Evolutionary conservation across 257 asterid species (phyloP), one percentile per base, ranked within the genome.

Genomic region (Fraxinus anomala): DNA sequence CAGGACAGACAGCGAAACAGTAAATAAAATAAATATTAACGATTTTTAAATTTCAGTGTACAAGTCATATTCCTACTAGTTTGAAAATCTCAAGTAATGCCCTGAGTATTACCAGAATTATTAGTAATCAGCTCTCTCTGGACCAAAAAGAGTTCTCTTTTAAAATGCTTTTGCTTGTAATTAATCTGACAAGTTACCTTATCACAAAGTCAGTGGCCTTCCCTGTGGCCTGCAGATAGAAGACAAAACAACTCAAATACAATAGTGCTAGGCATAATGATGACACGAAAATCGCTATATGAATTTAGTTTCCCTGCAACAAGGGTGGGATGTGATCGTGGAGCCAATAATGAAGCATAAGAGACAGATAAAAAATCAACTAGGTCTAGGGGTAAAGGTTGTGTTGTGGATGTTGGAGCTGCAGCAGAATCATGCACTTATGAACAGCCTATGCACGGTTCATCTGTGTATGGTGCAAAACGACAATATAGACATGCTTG

Each of bases 191-290:
- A 49, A 73, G 65, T 87, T 86, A 87, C 11, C 30, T 47, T 23
- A 81, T 69, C 81, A 24, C 54, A 73, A 87, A 82, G 44, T 79
- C 81, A 36, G 65, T 47, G 70, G 83, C 44, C 80, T 71, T 81
- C 77, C 87, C 87, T 16, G 86, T 69, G 40, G 84, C 86, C 90
- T 85, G 82, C 40, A 66, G 81, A 47, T 73, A 61, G 74, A 76
- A 68, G 78, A 71, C 36, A 33, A 72, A 40, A 59, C 69, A 63
- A 36, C 56, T 23, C 23, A 10, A 17, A 73, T 31, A 14, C 31
- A 4, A 26, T 54, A 2, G 37, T 5, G 19, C 7, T 3, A 24
- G 17, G 69, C 69, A 26, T 63, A 63, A 23, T 26, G 33, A n/a
- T 54, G 49, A 68, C 19, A 42, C 10, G 28, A 17, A 24, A 30